Conservation (phyloP, 257 asterid species). For the Hygrophila difformis region DNA sequence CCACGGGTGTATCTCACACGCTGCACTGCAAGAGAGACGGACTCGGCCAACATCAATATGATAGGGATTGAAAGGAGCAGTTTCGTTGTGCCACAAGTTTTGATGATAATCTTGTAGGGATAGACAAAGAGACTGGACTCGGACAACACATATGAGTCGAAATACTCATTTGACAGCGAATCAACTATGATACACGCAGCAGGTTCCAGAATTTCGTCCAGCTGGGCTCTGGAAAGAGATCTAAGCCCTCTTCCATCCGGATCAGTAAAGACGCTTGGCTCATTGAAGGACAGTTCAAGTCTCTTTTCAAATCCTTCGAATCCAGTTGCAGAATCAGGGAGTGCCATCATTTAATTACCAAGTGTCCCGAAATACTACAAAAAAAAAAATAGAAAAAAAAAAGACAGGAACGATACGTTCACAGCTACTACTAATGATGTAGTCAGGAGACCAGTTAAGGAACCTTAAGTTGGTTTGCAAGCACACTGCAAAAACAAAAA, state of each 20-base stretch:
- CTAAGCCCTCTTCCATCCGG: constrained; percentile 77
- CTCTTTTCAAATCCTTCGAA: constrained; percentile 87
- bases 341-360: too few relatives aligned
- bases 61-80: constrained; percentile 29
- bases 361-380: too few relatives aligned
- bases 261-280: constrained; percentile 66
- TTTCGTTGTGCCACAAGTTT: constrained; percentile 35
- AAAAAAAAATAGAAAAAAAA: too few relatives aligned
- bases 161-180: constrained; percentile 27
- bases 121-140: constrained; percentile 37
- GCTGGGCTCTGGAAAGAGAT: constrained; percentile 48
- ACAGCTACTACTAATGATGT: too few relatives aligned
- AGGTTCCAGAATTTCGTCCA: constrained; percentile 54
- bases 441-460: too few relatives aligned
- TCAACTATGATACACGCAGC: constrained; percentile 31
- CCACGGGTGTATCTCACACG: constrained; percentile 33
- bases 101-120: constrained; percentile 30
- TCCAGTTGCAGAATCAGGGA: constrained; percentile 61
- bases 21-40: constrained; percentile 21
- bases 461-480: too few relatives aligned
- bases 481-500: too few relatives aligned
- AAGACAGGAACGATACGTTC: too few relatives aligned
- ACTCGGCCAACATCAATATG: constrained; percentile 23
- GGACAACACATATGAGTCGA: constrained; percentile 32
- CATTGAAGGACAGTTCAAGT: constrained; percentile 63